Base-by-base conservation (phyloP, 495 filamentous ascomycete genomes). In the Podospora conica region DNA sequence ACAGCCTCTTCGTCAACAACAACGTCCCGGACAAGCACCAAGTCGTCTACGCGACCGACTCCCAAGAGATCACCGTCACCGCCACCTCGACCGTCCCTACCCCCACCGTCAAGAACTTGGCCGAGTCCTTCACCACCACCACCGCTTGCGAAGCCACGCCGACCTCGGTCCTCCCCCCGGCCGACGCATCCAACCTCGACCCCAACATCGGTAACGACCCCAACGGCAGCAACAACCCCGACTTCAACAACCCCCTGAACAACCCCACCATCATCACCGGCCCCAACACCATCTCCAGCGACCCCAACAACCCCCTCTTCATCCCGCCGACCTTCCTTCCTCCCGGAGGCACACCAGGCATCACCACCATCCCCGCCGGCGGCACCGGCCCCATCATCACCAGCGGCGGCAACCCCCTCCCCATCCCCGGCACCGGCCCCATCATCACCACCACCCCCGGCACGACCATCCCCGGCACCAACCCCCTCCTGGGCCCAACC, bases 21-120 rank as follows among this genome's bases (percentile, higher is more conserved):
- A 75, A 75, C 64, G 68, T 71, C 65, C 71, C 76, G 1, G 69
- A 75, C 21, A 71, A 66, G 24, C 65, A 76, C 53, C 56, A 74
- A 53, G 69, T 73, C 61, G 70, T 78, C 31, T 76, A 76, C 74
- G 69, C 77, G 10, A 75, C 75, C 9, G 73, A 75, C 22, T 64
- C 69, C 9, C 61, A 71, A 22, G 65, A 68, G 23, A 76, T 77
- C 71, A 78, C 76, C 53, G 70, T 78, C 66, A 64, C 68, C 20
- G 67, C 69, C 12, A 70, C 66, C 27, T 53, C 74, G 3, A 73
- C 71, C 61, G 61, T 20, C 61, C 72, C 29, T 28, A 63, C 59
- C 54, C 60, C 65, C 56, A 67, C 60, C 27, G 40, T 8, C 40
- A 48, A 48, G 40, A 48, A 48, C 40, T 11, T 7, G 18, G 40